These are phyloP conservation scores for Chenopodium album DNA, from an alignment of 148 eudicot species.

Conservation along the genomic window DNA sequence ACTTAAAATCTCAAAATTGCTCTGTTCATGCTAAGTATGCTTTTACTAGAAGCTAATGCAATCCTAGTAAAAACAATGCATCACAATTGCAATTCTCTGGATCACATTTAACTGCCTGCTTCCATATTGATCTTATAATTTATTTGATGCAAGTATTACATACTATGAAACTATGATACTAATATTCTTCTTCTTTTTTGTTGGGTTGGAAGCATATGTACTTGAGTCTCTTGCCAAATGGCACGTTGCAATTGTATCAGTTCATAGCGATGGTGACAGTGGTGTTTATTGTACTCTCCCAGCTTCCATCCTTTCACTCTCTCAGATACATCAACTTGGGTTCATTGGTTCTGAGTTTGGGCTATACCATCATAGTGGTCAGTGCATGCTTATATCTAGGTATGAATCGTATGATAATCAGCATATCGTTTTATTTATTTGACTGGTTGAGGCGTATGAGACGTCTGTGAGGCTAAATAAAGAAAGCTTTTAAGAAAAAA, in stretches of 20 bases:
- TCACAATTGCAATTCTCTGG: not conserved
- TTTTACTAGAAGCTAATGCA: not conserved
- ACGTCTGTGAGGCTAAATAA: too few relatives aligned
- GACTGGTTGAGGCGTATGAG: too few relatives aligned
- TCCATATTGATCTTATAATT: not conserved
- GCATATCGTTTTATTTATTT: not conserved
- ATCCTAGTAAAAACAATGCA: not conserved
- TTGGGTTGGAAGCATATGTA: conserved; percentile 64
- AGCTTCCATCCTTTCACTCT: conserved; percentile 88
- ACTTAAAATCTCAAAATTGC: not conserved
- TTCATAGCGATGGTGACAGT: conserved; percentile 89
- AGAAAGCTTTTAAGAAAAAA: too few relatives aligned
- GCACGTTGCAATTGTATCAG: conserved; percentile 65
- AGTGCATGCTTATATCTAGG: conserved; percentile 82
- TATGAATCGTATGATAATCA: conserved; percentile 3
- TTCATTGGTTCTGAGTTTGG: conserved; percentile 81
- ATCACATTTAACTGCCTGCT: not conserved
- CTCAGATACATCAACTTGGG: conserved; percentile 83
- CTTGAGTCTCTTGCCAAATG: conserved; percentile 49
- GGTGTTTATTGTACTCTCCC: conserved; percentile 78
- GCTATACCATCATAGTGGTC: conserved; percentile 74
- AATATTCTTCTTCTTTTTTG: not conserved
- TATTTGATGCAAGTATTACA: not conserved
- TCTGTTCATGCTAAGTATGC: not conserved
- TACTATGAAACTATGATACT: conserved; percentile 11